phyloP scores from a whole-genome alignment of 129 eudicot species.

The Tanacetum coccineum region DNA sequence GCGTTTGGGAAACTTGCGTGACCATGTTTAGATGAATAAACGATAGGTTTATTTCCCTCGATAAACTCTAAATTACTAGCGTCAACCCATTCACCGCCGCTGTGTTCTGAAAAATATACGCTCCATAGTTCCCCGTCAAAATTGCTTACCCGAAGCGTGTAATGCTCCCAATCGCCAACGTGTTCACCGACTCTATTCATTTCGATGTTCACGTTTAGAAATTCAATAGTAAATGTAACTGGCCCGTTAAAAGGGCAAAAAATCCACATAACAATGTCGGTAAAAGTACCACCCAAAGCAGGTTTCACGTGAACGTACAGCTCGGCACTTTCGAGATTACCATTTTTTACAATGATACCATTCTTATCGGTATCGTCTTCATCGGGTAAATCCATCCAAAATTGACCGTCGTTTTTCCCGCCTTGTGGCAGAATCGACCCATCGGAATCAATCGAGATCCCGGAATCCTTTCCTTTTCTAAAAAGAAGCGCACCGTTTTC shows the following conservation, averaged over 20 bases:
- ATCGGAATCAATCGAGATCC: slow-evolving; percentile 41
- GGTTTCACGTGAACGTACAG: slow-evolving; percentile 88
- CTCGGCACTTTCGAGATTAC: slow-evolving; percentile 67
- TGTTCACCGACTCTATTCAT: slow-evolving; percentile 66
- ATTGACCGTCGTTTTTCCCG: slow-evolving; percentile 69
- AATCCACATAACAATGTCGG: slow-evolving; percentile 89
- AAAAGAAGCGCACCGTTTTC: slow-evolving; percentile 73
- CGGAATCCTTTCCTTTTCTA: slow-evolving; percentile 40
- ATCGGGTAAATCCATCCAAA: slow-evolving; percentile 78
- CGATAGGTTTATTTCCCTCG: slow-evolving; percentile 65
- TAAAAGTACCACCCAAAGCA: slow-evolving; percentile 78
- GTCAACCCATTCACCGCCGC: slow-evolving; percentile 86
- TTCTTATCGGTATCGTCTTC: slow-evolving; percentile 22
- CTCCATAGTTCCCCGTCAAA: slow-evolving; percentile 73
- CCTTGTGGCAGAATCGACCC: slow-evolving; percentile 76
- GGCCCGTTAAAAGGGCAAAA: slow-evolving; percentile 98
- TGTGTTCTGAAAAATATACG: slow-evolving; percentile 74
- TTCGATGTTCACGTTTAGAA: slow-evolving; percentile 38
- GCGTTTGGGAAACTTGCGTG: slow-evolving; percentile 90
- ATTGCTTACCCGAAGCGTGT: slow-evolving; percentile 84
- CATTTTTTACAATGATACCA: slow-evolving; percentile 35
- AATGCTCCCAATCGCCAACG: slow-evolving; percentile 96
- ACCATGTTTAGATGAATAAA: slow-evolving; percentile 71
- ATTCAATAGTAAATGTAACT: slow-evolving; percentile 56
- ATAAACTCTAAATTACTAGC: slow-evolving; percentile 67